Evolutionary conservation across 768 basidiomycete genomes (phyloP), one percentile per base, ranked within the genome.

Genomic region (Podaxis sp.): DNA sequence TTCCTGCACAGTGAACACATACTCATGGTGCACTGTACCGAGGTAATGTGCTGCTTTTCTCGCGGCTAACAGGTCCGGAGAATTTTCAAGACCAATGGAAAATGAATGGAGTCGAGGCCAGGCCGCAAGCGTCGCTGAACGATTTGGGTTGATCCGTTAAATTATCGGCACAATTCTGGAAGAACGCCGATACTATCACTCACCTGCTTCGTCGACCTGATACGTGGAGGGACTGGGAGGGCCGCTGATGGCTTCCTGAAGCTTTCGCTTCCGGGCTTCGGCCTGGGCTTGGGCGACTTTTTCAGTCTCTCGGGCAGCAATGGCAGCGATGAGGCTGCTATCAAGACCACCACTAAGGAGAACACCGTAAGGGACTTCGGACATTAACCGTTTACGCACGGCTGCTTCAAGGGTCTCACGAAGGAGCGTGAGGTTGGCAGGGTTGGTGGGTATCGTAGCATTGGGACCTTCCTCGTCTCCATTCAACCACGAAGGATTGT

Each of bases 61-160:
- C 5, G 97, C 96, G 1, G 97, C 97, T 61, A 96, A 77, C 22
- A 97, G 84, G 77, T 99, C 97, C 1, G 97, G 97, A 2, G 97
- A 96, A 77, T 93, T 87, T 71, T 93, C 90, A 46, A 99, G 82
- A 64, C 97, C 97, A 67, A 99, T 89, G 7, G 96, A 95, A 80
- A 99, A 99, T 2, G 97, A 99, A 76, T 99, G 97, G 11, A 99
- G 81, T 73, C 92, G 92, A 1, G 97, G 96, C 97, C 96, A 99
- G 15, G 92, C 79, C 54, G 89, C 87, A 42, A 96, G 83, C 22
- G 89, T 87, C 36, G 83, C 91, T 91, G 65, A 22, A 51, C 48
- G 40, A 15, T 46, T 61, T 54, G 11, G 38, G 28, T 46, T 52
- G 52, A 59, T 26, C 61, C 7, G 36, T 63, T 54, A 66, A 56